Evolutionary conservation across 129 eudicot genomes (phyloP).

Genomic region (Flaveria brownii): DNA sequence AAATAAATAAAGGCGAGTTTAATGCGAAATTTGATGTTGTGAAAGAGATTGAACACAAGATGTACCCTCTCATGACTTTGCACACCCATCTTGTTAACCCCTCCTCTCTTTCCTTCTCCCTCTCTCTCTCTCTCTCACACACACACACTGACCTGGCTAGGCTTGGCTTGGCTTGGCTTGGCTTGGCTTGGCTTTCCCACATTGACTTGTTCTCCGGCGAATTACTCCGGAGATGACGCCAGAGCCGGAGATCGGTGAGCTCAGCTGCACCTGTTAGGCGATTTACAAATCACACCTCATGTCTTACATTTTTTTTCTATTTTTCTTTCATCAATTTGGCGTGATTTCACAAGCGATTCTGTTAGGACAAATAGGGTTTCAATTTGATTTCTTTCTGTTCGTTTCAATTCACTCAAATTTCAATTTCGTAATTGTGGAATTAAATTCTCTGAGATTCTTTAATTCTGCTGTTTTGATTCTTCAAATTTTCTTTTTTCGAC

Average conservation of each 20-base stretch:
- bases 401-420: neutral
- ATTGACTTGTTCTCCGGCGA: slow-evolving; percentile 40
- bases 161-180: slow-evolving; percentile 1
- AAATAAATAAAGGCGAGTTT: neutral
- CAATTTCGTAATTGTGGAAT: neutral
- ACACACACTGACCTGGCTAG: slow-evolving; percentile 15
- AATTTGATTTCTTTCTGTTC: neutral
- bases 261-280: slow-evolving; percentile 31
- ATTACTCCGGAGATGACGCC: slow-evolving; percentile 40
- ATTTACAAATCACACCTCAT: neutral
- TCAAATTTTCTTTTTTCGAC: neutral
- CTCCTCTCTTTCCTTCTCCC: neutral
- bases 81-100: slow-evolving; percentile 5
- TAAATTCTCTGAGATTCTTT: neutral
- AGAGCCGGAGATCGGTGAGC: slow-evolving; percentile 59
- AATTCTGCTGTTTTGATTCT: slow-evolving; percentile 9
- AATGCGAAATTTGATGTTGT: neutral
- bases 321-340: slow-evolving; percentile 12
- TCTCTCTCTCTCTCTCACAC: neutral
- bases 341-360: slow-evolving; percentile 35
- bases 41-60: slow-evolving; percentile 9
- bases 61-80: slow-evolving; percentile 7
- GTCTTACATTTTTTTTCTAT: slow-evolving; percentile 14
- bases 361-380: slow-evolving; percentile 1
- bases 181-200: slow-evolving; percentile 40